phyloP scores from a whole-genome alignment of 106 monocot genomes.

The Apostasia shenzhenica region DNA sequence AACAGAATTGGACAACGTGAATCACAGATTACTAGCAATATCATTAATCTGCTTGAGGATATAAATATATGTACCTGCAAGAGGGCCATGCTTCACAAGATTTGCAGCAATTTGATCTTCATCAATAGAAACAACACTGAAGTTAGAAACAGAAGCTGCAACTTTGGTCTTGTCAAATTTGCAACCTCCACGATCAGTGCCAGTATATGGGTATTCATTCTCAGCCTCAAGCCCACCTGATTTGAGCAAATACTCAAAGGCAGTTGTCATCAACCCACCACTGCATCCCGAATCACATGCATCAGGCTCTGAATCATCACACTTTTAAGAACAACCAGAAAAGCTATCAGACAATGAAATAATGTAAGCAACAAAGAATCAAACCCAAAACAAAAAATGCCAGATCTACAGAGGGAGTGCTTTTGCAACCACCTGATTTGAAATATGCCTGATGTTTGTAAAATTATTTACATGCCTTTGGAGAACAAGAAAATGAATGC shows the following conservation, averaged over 20 bases:
- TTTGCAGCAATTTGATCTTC: constrained; percentile 94
- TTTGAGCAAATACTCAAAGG: constrained; percentile 65
- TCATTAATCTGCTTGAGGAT: too few species aligned
- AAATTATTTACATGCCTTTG: too few species aligned
- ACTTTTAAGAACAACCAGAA: constrained; percentile 32
- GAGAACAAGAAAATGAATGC: too few species aligned
- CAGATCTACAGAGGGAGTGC: too few species aligned
- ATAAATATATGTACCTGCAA: constrained; percentile 41
- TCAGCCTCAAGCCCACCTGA: constrained; percentile 81
- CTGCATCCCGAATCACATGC: constrained; percentile 76
- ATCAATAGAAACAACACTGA: constrained; percentile 63
- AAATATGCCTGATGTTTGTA: too few species aligned
- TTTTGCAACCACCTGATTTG: too few species aligned
- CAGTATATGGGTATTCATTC: constrained; percentile 73
- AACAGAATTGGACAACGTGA: too few species aligned
- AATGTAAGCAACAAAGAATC: too few species aligned
- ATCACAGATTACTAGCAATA: too few species aligned
- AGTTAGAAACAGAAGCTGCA: constrained; percentile 68
- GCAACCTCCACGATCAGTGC: constrained; percentile 46
- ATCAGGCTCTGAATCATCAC: constrained; percentile 57
- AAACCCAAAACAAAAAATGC: too few species aligned
- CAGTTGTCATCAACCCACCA: constrained; percentile 86
- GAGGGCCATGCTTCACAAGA: constrained; percentile 85
- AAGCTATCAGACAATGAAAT: too few species aligned
- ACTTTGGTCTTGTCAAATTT: constrained; percentile 80